phyloP scores from a whole-genome alignment of 345 rosid species.

The Eucalyptus caleyi region DNA sequence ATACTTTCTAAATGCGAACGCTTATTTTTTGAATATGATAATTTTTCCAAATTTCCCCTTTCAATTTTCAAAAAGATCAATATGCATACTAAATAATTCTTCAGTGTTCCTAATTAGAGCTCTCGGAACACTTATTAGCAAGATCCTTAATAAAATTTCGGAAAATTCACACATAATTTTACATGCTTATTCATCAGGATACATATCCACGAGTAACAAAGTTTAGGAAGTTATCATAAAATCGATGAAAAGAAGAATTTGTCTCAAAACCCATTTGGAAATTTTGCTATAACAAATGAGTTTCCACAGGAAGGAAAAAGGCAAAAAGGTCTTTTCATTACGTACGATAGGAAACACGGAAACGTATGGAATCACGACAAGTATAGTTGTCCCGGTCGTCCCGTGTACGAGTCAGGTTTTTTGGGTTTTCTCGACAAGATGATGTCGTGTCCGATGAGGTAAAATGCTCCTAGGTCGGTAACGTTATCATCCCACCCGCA shows the following conservation, averaged over 20 bases:
- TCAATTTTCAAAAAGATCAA: background rate
- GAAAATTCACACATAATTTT: background rate
- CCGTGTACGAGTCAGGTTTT: background rate
- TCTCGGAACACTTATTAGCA: fast-evolving
- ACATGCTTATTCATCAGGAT: background rate
- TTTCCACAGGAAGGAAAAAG: background rate
- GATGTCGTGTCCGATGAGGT: background rate
- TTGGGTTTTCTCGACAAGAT: background rate
- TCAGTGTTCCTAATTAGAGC: fast-evolving
- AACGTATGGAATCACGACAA: background rate
- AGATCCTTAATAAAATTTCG: background rate
- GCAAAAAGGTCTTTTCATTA: background rate
- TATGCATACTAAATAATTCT: background rate
- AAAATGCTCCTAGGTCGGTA: background rate
- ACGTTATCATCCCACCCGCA: background rate
- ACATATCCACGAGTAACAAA: background rate
- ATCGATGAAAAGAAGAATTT: background rate
- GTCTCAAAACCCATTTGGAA: background rate
- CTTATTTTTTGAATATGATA: too few relatives aligned
- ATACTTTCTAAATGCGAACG: background rate
- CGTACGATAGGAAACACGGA: background rate
- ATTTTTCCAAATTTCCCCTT: background rate
- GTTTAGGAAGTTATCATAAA: background rate
- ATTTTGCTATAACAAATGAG: background rate
- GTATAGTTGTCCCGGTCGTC: background rate